Conservation (phyloP, 2,329 filamentous ascomycete genomes). For the Xylariaceae sp. region DNA sequence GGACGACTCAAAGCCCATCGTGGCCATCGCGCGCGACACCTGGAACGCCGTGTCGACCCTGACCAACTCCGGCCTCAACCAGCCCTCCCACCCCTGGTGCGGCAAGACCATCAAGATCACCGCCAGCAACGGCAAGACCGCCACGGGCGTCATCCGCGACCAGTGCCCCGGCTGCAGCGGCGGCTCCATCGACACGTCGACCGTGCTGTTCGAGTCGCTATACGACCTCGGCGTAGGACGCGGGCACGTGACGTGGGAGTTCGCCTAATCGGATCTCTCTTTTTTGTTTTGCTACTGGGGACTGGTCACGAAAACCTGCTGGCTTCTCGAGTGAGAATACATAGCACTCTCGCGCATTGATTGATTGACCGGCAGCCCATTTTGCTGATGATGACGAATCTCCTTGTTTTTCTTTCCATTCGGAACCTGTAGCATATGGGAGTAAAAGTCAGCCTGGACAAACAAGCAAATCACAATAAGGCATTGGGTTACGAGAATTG, state of each 20-base stretch:
- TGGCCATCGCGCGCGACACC: slow-evolving; percentile 69
- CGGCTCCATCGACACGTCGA: slow-evolving; percentile 60
- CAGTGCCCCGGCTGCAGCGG: slow-evolving; percentile 76
- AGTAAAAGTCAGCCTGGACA: neutral
- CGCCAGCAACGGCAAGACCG: slow-evolving; percentile 58
- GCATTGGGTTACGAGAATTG: too few species aligned
- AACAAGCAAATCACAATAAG: too few species aligned
- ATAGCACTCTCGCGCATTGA: too few species aligned
- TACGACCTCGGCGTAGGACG: slow-evolving; percentile 18
- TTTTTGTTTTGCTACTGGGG: too few species aligned
- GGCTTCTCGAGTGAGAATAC: too few species aligned
- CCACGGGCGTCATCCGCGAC: slow-evolving; percentile 68
- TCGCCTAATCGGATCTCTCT: too few species aligned
- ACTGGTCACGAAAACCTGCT: too few species aligned
- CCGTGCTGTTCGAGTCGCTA: slow-evolving; percentile 41
- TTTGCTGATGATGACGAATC: neutral
- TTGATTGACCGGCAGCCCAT: too few species aligned
- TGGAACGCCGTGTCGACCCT: slow-evolving; percentile 59
- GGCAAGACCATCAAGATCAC: slow-evolving; percentile 70
- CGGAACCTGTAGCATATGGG: neutral
- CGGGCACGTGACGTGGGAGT: slow-evolving; percentile 37
- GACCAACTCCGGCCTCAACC: slow-evolving; percentile 58
- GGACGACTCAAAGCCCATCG: slow-evolving; percentile 62
- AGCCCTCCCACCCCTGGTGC: slow-evolving; percentile 67
- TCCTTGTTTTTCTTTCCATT: neutral